Percentiles rank a stretch among this genome's conserved stretches.
Evolutionary conservation across 78 protist genomes (phyloP).

Genomic region (Dictyostelium brefeldianum): DNA sequence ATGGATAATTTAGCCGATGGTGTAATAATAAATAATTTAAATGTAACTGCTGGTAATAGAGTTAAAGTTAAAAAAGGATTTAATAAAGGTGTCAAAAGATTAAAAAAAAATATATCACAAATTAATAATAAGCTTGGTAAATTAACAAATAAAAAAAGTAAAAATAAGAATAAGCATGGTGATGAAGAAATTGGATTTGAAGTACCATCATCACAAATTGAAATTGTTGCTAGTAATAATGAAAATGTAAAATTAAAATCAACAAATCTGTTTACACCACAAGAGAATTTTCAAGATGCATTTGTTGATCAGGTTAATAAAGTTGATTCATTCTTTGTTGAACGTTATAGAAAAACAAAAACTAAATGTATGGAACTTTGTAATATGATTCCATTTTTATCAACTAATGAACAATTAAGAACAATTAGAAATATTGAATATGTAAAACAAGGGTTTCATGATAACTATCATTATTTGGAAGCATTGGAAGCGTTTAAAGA

Average conservation of each 20-base stretch:
- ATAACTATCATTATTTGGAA: conserved; percentile 9
- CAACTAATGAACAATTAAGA: conserved; percentile 2
- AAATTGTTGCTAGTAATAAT: not conserved
- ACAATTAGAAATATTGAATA: conserved; percentile 19
- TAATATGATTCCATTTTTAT: conserved; percentile 29
- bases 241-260: not conserved
- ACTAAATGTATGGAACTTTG: conserved; percentile 20
- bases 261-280: not conserved
- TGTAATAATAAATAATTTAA: no score
- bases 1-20: not conserved
- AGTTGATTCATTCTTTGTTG: conserved; percentile 19
- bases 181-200: no score
- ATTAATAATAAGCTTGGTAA: no score
- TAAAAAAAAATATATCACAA: no score
- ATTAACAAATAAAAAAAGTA: no score
- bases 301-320: conserved; percentile 26
- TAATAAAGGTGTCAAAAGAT: no score
- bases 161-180: no score
- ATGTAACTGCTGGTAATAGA: no score
- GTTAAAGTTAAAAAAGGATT: no score
- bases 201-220: not conserved
- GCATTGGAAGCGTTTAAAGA: conserved; percentile 18
- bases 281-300: not conserved
- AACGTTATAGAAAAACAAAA: conserved; percentile 38
- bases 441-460: conserved; percentile 38